Base-by-base conservation (phyloP, 108 stramenopile species). In the Cyclotella kingstonii region DNA sequence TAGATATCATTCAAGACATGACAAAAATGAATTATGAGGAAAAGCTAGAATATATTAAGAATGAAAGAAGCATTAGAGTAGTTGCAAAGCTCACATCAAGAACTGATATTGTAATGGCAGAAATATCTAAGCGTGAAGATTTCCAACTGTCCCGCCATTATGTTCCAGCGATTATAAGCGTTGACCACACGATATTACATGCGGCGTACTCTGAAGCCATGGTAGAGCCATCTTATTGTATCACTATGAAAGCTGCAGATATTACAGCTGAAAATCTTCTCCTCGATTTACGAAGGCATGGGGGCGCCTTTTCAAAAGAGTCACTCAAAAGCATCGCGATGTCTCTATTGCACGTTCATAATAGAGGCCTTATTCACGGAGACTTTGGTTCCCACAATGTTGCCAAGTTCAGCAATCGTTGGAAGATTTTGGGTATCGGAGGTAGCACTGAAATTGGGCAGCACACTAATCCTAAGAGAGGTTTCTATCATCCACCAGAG, bases 331-430 rank as follows among this genome's bases (percentile, higher is more conserved):
- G 91, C 26, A 89, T 92, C 55, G 91, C 86, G 17, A 92, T 92
- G 60, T 87, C 87, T 11, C 64, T 92, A 5, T 53, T 89, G 21
- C 91, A 92, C 56, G 73, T 92, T 68, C 91, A 92, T 55, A 86
- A 92, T 39, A 86, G 80, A 49, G 87, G 87, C 4, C 73, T 92
- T 14, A 79, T 92, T 34, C 91, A 92, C 66, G 80, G 87, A 45
- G 91, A 92, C 68, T 92, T 92, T 67, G 91, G 91, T 14, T 83
- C 87, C 5, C 91, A 92, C 73, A 92, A 92, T 59, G 85, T 82
- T 49, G 91, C 87, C 15, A 89, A 89, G 57, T 92, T 92, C 58
- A 83, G 86, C 22, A 79, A 76, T 42, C 84, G 91, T 3, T 92
- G 91, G 91, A 92, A 92, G 52, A 63, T 87, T 38, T 60, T 92